These are phyloP conservation scores for Aegilops longissima DNA, from an alignment of 176 grass and related monocot genomes.

Conservation along the genomic window DNA sequence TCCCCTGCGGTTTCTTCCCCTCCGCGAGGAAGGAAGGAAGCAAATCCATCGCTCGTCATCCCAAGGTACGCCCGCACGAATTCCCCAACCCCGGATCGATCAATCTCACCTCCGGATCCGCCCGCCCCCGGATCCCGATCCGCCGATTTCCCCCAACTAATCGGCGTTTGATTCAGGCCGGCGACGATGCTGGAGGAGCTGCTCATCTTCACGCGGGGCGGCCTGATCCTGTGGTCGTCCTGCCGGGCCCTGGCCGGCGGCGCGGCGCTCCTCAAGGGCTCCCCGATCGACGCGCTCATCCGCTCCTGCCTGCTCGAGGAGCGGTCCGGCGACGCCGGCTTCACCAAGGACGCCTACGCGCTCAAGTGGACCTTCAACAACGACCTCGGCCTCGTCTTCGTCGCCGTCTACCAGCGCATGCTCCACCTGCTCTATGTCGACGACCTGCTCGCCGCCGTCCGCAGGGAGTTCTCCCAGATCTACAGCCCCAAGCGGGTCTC, in stretches of 20 bases:
- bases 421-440: constrained; percentile 91
- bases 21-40: background rate
- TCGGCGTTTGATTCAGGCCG: background rate
- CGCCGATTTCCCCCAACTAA: background rate
- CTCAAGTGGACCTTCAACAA: constrained; percentile 97
- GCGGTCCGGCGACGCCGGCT: constrained; percentile 75
- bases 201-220: constrained; percentile 90
- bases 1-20: too few relatives aligned
- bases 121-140: background rate
- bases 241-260: constrained; percentile 53
- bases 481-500: constrained; percentile 47
- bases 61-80: background rate
- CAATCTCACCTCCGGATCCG: background rate
- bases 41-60: background rate
- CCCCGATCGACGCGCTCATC: constrained; percentile 91
- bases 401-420: constrained; percentile 89
- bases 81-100: background rate
- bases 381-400: constrained; percentile 88
- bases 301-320: constrained; percentile 95
- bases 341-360: constrained; percentile 66
- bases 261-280: constrained; percentile 63
- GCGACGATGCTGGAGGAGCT: constrained; percentile 86
- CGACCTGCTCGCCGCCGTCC: constrained; percentile 72
- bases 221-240: constrained; percentile 92
- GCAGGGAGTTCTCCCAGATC: constrained; percentile 57